phyloP scores from a whole-genome alignment of 768 basidiomycete genomes.

The Mycena rosella region DNA sequence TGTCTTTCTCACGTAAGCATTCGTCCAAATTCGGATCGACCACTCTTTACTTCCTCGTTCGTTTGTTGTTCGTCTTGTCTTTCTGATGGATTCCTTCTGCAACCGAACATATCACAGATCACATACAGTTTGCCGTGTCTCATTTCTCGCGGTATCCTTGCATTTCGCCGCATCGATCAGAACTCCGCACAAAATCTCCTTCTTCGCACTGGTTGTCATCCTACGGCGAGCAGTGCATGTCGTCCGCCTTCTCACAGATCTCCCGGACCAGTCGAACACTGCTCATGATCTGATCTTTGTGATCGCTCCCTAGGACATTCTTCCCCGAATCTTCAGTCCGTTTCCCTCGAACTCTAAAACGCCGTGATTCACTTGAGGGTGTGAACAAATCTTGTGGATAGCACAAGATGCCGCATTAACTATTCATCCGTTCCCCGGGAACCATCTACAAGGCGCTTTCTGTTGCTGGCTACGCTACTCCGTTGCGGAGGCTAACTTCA shows the following conservation, averaged over 20 bases:
- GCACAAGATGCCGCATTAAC: conserved; percentile 3
- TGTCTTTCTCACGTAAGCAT: not conserved
- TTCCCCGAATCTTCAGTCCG: not conserved
- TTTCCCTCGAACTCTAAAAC: conserved; percentile 1
- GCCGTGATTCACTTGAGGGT: conserved; percentile 34
- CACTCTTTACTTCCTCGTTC: too few species aligned
- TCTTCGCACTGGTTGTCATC: conserved; percentile 14
- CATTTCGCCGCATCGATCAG: conserved; percentile 8
- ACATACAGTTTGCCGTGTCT: conserved; percentile 10
- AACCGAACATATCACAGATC: not conserved
- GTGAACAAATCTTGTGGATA: conserved; percentile 16
- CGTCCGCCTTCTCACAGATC: not conserved
- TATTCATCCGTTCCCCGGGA: conserved; percentile 1
- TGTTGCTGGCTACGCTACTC: not conserved
- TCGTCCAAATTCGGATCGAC: too few species aligned
- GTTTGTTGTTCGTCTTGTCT: too few species aligned
- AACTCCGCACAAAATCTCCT: not conserved
- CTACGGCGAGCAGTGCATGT: conserved; percentile 7
- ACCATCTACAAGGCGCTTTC: not conserved
- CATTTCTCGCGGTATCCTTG: not conserved
- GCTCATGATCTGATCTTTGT: conserved; percentile 6
- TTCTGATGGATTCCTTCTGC: too few species aligned
- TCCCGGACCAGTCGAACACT: not conserved
- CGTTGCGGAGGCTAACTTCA: not conserved
- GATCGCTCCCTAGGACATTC: not conserved